Base-by-base conservation (phyloP, 1,284 basidiomycete genomes). In the Stygiomarasmius scandens region DNA sequence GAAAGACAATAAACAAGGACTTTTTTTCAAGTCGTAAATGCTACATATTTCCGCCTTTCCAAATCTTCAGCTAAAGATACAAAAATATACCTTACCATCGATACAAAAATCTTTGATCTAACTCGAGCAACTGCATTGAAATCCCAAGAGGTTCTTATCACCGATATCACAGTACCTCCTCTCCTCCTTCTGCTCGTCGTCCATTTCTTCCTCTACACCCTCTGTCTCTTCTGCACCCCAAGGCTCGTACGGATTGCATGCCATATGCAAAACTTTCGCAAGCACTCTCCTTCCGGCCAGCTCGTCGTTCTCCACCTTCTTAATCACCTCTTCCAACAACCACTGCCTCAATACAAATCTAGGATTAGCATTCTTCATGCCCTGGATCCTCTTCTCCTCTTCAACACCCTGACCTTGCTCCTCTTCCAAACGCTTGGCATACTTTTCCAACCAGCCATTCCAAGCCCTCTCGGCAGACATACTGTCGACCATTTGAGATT, bases 121-220 rank as follows among this genome's bases (percentile, higher is more conserved):
- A 69, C 90, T 93, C 12, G 92, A 94, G 67, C 95, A 97, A 63
- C 90, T 93, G 71, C 95, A 97, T 70, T 96, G 94, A 77, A 95
- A 96, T 0, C 95, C 95, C 23, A 96, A 74, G 81, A 94, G 81
- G 61, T 74, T 79, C 67, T 78, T 83, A 27, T 86, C 84, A 2
- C 95, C 95, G 43, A 93, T 74, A 11, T 87, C 85, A 69, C 93
- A 96, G 61, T 89, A 85, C 59, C 90, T 76, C 59, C 85, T 77
- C 70, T 94, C 90, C 65, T 93, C 91, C 62, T 69, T 79, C 54
- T 83, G 81, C 2, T 73, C 61, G 43, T 64, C 63, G 9, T 74
- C 66, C 29, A 75, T 72, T 32, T 65, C 88, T 87, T 2, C 82
- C 90, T 46, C 92, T 92, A 85, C 92, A 95, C 73, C 61, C 44